Conservation (phyloP, 2,329 filamentous ascomycete genomes). For the Aspergillus pseudoterreus region DNA sequence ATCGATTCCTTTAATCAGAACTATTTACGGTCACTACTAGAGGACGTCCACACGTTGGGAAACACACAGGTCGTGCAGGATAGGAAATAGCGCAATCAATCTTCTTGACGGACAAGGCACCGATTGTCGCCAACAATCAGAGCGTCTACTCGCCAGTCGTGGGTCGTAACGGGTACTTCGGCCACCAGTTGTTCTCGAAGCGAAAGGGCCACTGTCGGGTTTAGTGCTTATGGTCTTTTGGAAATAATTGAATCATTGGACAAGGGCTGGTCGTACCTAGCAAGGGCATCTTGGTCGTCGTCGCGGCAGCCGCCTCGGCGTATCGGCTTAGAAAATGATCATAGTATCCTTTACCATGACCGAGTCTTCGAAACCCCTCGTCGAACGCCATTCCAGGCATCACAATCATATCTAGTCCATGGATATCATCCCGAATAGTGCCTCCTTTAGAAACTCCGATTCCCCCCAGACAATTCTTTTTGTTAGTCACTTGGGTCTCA, state of each 20-base stretch:
- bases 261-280: slow-evolving; percentile 49
- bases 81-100: slow-evolving; percentile 17
- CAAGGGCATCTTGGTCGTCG: slow-evolving; percentile 49
- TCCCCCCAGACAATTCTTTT: slow-evolving; percentile 71
- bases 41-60: background rate
- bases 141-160: slow-evolving; percentile 78
- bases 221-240: slow-evolving; percentile 11
- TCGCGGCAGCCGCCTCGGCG: slow-evolving; percentile 41
- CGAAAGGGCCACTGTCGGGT: slow-evolving; percentile 66
- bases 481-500: slow-evolving; percentile 58
- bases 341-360: slow-evolving; percentile 96
- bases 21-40: background rate
- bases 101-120: slow-evolving; percentile 39
- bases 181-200: slow-evolving; percentile 80
- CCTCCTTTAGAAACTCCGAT: slow-evolving; percentile 36
- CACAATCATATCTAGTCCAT: slow-evolving; percentile 75
- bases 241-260: slow-evolving; percentile 35
- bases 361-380: slow-evolving; percentile 67
- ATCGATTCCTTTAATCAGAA: slow-evolving; percentile 1
- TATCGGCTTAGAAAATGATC: slow-evolving; percentile 86
- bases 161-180: slow-evolving; percentile 67
- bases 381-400: slow-evolving; percentile 95
- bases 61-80: background rate
- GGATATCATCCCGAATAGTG: slow-evolving; percentile 20
- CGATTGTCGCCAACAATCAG: slow-evolving; percentile 69